A percentile compares a stretch with the other conserved stretches of the same genome.
Evolutionary conservation across 2,329 filamentous ascomycete genomes (phyloP).

Genomic region (Penicillium brevicompactum): DNA sequence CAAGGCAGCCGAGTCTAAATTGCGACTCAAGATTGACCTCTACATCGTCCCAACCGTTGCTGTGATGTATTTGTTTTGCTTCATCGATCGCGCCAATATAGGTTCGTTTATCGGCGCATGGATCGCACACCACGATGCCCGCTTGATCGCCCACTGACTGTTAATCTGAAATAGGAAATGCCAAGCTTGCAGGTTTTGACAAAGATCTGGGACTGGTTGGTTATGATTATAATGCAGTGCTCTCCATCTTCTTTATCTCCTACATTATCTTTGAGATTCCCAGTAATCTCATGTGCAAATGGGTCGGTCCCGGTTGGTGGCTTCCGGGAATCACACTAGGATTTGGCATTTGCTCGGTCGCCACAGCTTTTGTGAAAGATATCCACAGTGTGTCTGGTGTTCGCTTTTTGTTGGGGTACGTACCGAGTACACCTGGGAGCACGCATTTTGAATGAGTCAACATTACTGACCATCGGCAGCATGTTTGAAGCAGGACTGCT

Average conservation of each 20-base stretch:
- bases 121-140: not conserved
- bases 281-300: constrained; percentile 64
- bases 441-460: not conserved
- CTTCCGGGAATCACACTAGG: constrained; percentile 63
- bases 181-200: constrained; percentile 65
- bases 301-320: constrained; percentile 72
- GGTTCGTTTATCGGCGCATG: constrained; percentile 45
- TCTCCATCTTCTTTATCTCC: constrained; percentile 71
- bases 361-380: constrained; percentile 65
- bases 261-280: constrained; percentile 76
- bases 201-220: constrained; percentile 60
- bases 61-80: constrained; percentile 70
- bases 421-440: not conserved
- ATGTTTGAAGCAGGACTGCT: constrained; percentile 74
- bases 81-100: constrained; percentile 74
- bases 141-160: not conserved
- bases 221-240: constrained; percentile 69
- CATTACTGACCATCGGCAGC: not conserved
- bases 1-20: constrained; percentile 56
- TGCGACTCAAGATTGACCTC: constrained; percentile 67
- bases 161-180: constrained; percentile 57
- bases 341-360: constrained; percentile 66
- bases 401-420: constrained; percentile 63
- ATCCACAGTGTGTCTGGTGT: constrained; percentile 59
- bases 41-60: constrained; percentile 67